Conservation (phyloP, 306 rosid genomes). For the Cicer cuneatum region DNA sequence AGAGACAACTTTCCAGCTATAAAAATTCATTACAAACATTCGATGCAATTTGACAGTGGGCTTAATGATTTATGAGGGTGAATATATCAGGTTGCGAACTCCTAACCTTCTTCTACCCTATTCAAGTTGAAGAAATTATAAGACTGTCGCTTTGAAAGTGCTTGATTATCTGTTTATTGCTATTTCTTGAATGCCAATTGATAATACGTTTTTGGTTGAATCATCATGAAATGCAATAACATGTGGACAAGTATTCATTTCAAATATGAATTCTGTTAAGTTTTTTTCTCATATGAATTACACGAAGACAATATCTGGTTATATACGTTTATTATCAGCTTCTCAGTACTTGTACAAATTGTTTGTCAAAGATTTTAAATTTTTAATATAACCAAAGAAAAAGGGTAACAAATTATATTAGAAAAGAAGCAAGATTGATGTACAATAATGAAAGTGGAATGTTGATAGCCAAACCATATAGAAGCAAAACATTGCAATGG, state of each 20-base stretch:
- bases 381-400: too few relatives aligned
- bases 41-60: not conserved
- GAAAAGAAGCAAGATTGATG: too few relatives aligned
- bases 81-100: too few relatives aligned
- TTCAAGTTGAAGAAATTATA: too few relatives aligned
- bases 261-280: not conserved
- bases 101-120: too few relatives aligned
- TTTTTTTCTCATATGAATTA: not conserved
- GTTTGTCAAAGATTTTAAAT: too few relatives aligned
- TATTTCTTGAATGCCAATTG: not conserved
- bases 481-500: not conserved
- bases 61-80: not conserved
- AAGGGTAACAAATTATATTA: too few relatives aligned
- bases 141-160: not conserved
- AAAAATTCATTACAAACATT: constrained; percentile 4
- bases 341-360: too few relatives aligned
- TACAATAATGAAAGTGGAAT: not conserved
- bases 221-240: not conserved
- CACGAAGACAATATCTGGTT: not conserved
- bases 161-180: not conserved
- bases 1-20: not conserved
- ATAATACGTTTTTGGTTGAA: not conserved
- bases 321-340: too few relatives aligned
- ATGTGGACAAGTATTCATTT: not conserved
- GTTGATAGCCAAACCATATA: not conserved